Evolutionary conservation across 306 rosid genomes (phyloP), one percentile per base, ranked within the genome.

Genomic region (Canavalia ensiformis): DNA sequence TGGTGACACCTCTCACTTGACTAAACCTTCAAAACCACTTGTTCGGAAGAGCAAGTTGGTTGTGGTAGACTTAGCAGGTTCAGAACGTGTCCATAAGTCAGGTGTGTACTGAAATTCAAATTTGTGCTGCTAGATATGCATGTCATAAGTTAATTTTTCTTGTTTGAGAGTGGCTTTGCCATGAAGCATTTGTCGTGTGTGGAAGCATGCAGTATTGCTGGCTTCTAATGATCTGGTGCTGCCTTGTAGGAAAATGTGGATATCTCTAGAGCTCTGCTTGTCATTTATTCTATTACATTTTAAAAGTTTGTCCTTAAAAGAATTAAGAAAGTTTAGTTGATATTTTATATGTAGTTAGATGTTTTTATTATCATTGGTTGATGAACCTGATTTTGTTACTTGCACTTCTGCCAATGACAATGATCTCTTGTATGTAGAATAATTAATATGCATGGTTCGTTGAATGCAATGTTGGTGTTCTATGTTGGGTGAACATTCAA

Each of bases 31-130:
- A 68, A 90, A 83, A 80, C 96, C 99, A 80, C 86, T 95, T 82
- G 85, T 95, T 68, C 91, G 97, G 74, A 95, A 89, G 86, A 95
- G 97, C 89, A 95, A 95, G 90, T 89, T 95, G 60, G 95, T 95
- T 76, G 90, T 93, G 82, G 99, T 95, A 81, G 99, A 95, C 91
- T 88, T 95, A 84, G 99, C 99, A 42, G 99, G 99, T 81, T 95
- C 99, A 9, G 99, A 95, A 93, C 97, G 99, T 63, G 83, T 93
- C 77, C 94, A 93, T 49, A 95, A 95, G 86, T 95, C 99, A 91
- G 99, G 99, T 95, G 80, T 45, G 70, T 76, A 78, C 56, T 76
- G 80, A 71, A 79, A 71, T 70, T 64, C 37, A 42, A 34, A 31
- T 68, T 56, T 75, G 39, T 74, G 54, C 42, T 2, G 68, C 49